Base-by-base conservation (phyloP, 139 green algal genomes). In the Chlorella sp. region DNA sequence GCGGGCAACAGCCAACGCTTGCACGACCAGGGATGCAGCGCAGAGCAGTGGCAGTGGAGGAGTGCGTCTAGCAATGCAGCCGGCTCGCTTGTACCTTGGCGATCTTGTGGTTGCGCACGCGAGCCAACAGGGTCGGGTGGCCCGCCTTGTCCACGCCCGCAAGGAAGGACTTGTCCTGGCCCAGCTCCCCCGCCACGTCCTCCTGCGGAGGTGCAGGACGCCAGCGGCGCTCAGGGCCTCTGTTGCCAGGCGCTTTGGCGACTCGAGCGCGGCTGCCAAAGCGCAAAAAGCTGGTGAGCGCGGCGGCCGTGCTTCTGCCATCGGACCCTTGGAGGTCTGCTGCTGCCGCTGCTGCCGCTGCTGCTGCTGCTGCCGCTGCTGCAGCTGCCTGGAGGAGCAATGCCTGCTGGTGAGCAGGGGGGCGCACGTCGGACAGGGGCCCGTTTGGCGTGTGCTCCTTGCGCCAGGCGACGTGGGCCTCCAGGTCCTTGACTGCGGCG, bases 391-490 rank as follows among this genome's bases (percentile, higher is more conserved):
- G 20, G 4, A 64, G 24, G 4, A n/a, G 24, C 55, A 55, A 64
- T 64, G 55, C 20, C 20, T 64, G 24, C 4, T 10, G 20, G 55
- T 64, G 20, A 27, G 17, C 6, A 6, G 27, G 55, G 6, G 6
- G 55, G 55, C 22, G 22, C 27, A 51, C 34, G 23, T 60, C 35
- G 34, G 27, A 2, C 23, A 59, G 30, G 2, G 10, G 51, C 5
- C 64, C 4, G 32, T 29, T n/a, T 70, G 64, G 32, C 2, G 76
- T 50, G 49, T 62, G 73, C 26, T 17, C n/a, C 0, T 27, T 35
- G 0, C 75, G 27, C 75, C 75, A 80, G 2, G 50, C 36, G 0
- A 72, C 68, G 29, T 80, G 75, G 5, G 72, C 78, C 1, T 24
- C 70, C 31, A 83, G 34, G 51, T 77, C 72, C 31, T 66, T 63